These are phyloP conservation scores for Sequoiadendron giganteum DNA, from an alignment of 75 land plant genomes.

Conservation along the genomic window DNA sequence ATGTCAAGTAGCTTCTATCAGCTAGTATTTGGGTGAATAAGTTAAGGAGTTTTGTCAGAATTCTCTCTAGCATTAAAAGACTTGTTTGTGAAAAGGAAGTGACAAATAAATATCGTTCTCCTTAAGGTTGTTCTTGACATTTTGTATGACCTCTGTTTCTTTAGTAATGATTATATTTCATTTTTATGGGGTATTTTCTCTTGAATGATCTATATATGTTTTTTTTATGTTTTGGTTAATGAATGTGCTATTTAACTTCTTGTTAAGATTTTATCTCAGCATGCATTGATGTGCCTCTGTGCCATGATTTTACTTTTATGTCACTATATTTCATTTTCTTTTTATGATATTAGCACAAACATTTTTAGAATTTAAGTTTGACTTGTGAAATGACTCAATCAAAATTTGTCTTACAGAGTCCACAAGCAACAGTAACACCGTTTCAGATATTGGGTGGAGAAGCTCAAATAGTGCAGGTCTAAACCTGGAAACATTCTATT, in stretches of 20 bases:
- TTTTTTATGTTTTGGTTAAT: neutral
- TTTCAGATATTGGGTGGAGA: constrained; percentile 93
- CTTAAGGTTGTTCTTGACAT: neutral
- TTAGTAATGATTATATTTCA: neutral
- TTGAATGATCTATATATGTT: neutral
- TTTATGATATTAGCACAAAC: neutral
- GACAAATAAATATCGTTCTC: neutral
- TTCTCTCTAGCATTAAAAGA: neutral
- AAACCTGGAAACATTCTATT: neutral
- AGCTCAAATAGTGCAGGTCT: constrained; percentile 90
- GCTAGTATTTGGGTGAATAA: neutral
- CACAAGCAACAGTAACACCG: constrained; percentile 64
- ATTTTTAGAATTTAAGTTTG: neutral
- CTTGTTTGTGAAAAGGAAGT: neutral
- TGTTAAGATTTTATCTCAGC: neutral
- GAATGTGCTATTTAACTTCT: neutral
- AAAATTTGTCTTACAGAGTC: constrained; percentile 44
- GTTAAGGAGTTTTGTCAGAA: neutral
- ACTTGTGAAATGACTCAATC: neutral
- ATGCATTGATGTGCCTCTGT: neutral
- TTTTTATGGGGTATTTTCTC: neutral
- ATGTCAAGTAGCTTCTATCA: neutral
- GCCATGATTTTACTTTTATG: neutral
- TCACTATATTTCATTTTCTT: neutral
- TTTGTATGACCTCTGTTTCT: neutral